These are phyloP conservation scores for Mrakia gelida DNA, from an alignment of 768 basidiomycete genomes.

Conservation along the genomic window DNA sequence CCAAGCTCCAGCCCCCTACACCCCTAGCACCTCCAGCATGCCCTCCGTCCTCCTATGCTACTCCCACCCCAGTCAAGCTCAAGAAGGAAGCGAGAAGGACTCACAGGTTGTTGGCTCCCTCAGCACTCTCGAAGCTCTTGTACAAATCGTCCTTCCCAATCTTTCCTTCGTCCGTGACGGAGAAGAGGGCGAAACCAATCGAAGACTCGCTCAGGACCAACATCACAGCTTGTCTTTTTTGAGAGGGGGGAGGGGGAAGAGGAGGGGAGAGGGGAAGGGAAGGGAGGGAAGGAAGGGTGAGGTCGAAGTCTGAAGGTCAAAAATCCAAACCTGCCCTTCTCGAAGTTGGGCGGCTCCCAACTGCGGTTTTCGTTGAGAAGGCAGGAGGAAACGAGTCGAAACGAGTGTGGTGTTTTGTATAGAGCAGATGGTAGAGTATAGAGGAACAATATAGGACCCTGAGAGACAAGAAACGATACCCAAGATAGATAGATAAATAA, in stretches of 20 bases:
- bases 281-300: background rate
- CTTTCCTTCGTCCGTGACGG: conserved; percentile 58
- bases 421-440: no score
- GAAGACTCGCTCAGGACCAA: conserved; percentile 83
- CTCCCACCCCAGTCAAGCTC: background rate
- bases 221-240: conserved; percentile 53
- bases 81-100: conserved; percentile 40
- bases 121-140: conserved; percentile 89
- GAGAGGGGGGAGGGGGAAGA: background rate
- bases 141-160: conserved; percentile 77
- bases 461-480: no score
- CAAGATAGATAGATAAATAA: no score
- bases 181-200: conserved; percentile 34
- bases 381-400: no score
- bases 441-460: no score
- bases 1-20: background rate
- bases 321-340: background rate
- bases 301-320: background rate
- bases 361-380: no score
- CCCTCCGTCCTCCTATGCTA: background rate
- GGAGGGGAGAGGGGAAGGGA: background rate
- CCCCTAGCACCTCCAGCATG: no score
- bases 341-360: background rate
- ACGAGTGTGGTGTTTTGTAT: no score
- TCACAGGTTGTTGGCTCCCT: conserved; percentile 85